Evolutionary conservation across 768 basidiomycete species (phyloP).

Genomic region (Trametes villosa): DNA sequence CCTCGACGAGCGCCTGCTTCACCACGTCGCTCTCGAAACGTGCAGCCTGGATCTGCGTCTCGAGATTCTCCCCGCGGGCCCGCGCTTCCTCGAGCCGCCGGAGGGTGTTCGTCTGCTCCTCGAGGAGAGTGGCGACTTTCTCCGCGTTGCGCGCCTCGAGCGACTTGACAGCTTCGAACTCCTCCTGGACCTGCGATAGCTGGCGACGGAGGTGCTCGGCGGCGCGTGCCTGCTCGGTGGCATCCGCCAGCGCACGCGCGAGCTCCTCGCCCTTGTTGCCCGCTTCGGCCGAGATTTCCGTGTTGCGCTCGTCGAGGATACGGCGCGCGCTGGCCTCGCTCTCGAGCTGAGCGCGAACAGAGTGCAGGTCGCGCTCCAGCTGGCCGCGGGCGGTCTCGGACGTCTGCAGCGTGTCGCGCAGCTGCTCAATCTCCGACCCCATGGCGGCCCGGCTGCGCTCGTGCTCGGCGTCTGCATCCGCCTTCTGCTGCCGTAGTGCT

Average conservation of each 20-base stretch:
- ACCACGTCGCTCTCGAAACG: slow-evolving; percentile 75
- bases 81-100: slow-evolving; percentile 78
- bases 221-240: slow-evolving; percentile 63
- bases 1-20: slow-evolving; percentile 66
- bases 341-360: slow-evolving; percentile 65
- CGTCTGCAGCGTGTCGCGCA: slow-evolving; percentile 50
- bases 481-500: slow-evolving; percentile 57
- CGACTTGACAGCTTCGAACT: slow-evolving; percentile 69
- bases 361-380: slow-evolving; percentile 67
- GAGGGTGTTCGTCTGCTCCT: slow-evolving; percentile 76
- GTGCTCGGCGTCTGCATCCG: slow-evolving; percentile 58
- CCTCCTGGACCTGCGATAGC: slow-evolving; percentile 58
- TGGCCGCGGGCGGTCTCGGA: slow-evolving; percentile 50
- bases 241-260: slow-evolving; percentile 64
- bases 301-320: slow-evolving; percentile 67
- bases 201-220: slow-evolving; percentile 68
- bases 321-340: slow-evolving; percentile 63
- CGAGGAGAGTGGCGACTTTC: slow-evolving; percentile 67
- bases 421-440: slow-evolving; percentile 58
- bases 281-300: slow-evolving; percentile 56
- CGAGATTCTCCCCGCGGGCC: slow-evolving; percentile 71
- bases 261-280: slow-evolving; percentile 59
- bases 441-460: slow-evolving; percentile 61
- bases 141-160: slow-evolving; percentile 66
- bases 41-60: slow-evolving; percentile 72